phyloP scores from a whole-genome alignment of 805 yeast species.

The Danielia reshetovae region DNA sequence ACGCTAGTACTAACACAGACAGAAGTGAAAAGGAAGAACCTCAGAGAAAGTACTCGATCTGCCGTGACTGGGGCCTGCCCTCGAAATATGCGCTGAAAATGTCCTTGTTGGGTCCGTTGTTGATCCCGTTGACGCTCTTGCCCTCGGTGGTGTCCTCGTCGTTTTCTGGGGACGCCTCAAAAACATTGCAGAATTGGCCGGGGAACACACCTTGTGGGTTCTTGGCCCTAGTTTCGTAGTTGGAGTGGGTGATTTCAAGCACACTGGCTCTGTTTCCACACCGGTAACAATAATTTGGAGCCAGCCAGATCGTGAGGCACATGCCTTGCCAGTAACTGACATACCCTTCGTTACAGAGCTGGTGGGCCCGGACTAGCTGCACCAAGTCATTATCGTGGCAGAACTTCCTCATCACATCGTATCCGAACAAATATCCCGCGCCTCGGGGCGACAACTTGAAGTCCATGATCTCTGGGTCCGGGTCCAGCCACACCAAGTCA shows the following conservation, averaged over 20 bases:
- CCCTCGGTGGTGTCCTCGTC: constrained; percentile 51
- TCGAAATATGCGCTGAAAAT: constrained; percentile 26
- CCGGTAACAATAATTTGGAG: constrained; percentile 95
- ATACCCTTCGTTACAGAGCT: constrained; percentile 93
- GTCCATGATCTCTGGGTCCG: constrained; percentile 69
- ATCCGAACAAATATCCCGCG: constrained; percentile 96
- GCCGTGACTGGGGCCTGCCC: constrained; percentile 29
- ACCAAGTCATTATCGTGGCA: constrained; percentile 71
- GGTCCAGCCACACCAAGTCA: constrained; percentile 97
- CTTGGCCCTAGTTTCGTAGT: constrained; percentile 29
- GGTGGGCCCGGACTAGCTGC: constrained; percentile 91
- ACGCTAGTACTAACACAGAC: constrained; percentile 1
- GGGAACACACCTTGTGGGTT: constrained; percentile 28
- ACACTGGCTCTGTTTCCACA: constrained; percentile 98
- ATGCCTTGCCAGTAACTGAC: constrained; percentile 87
- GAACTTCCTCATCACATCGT: constrained; percentile 85
- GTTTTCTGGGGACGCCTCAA: constrained; percentile 96
- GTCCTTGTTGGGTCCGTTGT: constrained; percentile 13
- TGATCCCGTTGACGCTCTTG: constrained; percentile 35
- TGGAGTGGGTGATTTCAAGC: constrained; percentile 65
- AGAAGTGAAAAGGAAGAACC: constrained; percentile 3
- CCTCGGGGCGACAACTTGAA: constrained; percentile 92
- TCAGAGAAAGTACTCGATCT: constrained; percentile 50
- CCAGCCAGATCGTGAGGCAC: constrained; percentile 96
- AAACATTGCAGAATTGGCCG: constrained; percentile 81